A percentile compares a stretch with the other conserved stretches of the same genome.
These are phyloP conservation scores for Kurtzmaniella quercitrusa DNA, from an alignment of 1,139 yeast genomes.

Conservation along the genomic window DNA sequence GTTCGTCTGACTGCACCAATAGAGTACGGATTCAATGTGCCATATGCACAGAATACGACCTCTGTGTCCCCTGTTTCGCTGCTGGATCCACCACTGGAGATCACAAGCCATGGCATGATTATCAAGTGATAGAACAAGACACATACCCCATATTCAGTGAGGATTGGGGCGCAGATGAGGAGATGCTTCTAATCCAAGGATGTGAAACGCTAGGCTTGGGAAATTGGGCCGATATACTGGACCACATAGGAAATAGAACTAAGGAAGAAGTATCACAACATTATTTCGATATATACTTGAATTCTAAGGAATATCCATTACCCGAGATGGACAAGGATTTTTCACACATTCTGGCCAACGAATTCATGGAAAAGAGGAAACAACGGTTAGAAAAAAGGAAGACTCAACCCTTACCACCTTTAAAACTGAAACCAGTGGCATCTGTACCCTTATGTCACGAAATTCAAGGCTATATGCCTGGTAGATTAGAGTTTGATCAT, in stretches of 20 bases:
- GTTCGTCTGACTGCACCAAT: slow-evolving; percentile 91
- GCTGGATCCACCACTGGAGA: slow-evolving; percentile 75
- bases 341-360: slow-evolving; percentile 55
- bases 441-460: slow-evolving; percentile 97
- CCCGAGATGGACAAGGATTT: slow-evolving; percentile 77
- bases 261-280: slow-evolving; percentile 90
- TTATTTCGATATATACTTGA: slow-evolving; percentile 65
- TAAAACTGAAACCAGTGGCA: slow-evolving; percentile 83
- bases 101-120: slow-evolving; percentile 94
- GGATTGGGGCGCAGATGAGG: slow-evolving; percentile 99
- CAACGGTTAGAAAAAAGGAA: slow-evolving; percentile 65
- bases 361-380: slow-evolving; percentile 66
- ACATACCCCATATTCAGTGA: slow-evolving; percentile 87
- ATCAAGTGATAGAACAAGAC: slow-evolving; percentile 87
- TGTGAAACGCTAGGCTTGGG: slow-evolving; percentile 90
- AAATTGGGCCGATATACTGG: slow-evolving; percentile 96
- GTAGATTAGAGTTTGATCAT: slow-evolving; percentile 90
- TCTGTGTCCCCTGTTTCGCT: slow-evolving; percentile 95
- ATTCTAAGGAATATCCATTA: slow-evolving; percentile 70
- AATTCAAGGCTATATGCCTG: slow-evolving; percentile 98
- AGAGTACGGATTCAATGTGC: slow-evolving; percentile 90
- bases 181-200: slow-evolving; percentile 80
- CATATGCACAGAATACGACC: slow-evolving; percentile 85
- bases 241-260: slow-evolving; percentile 87
- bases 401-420: slow-evolving; percentile 66